These are phyloP conservation scores for Saturnispora hagleri DNA, from an alignment of 805 yeast species.

Conservation along the genomic window DNA sequence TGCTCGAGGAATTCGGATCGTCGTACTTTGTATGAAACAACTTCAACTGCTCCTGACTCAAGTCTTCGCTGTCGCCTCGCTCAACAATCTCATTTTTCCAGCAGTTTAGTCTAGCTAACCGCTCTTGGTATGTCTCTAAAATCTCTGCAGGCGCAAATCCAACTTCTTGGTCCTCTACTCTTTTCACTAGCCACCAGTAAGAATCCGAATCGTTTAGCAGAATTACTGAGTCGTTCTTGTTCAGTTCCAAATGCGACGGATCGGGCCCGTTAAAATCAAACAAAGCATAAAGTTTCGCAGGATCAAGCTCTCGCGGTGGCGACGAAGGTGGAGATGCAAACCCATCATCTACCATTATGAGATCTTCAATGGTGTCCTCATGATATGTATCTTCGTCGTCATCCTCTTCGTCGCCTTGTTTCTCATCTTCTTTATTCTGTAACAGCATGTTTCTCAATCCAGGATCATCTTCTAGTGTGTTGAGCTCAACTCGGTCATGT, in stretches of 20 bases:
- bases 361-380: slow-evolving; percentile 1
- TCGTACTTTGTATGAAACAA: slow-evolving; percentile 19
- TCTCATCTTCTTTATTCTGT: background rate
- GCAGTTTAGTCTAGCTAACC: slow-evolving; percentile 85
- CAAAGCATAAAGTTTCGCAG: slow-evolving; percentile 74
- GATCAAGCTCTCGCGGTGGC: slow-evolving; percentile 77
- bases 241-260: slow-evolving; percentile 77
- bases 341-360: slow-evolving; percentile 26
- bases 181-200: slow-evolving; percentile 91
- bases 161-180: slow-evolving; percentile 34
- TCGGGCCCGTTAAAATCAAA: slow-evolving; percentile 88
- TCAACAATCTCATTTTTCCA: slow-evolving; percentile 79
- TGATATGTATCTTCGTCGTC: slow-evolving; percentile 4
- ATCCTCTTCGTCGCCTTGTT: background rate
- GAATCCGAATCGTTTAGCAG: slow-evolving; percentile 82
- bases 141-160: slow-evolving; percentile 98
- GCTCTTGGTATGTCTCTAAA: slow-evolving; percentile 81
- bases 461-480: slow-evolving; percentile 21
- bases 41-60: slow-evolving; percentile 20
- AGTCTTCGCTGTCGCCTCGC: slow-evolving; percentile 19
- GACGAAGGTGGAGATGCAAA: slow-evolving; percentile 63
- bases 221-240: slow-evolving; percentile 73
- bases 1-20: slow-evolving; percentile 1
- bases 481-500: slow-evolving; percentile 2
- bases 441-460: slow-evolving; percentile 1